These are phyloP conservation scores for Asterionellopsis glacialis DNA, from an alignment of 108 stramenopile species.

Conservation along the genomic window DNA sequence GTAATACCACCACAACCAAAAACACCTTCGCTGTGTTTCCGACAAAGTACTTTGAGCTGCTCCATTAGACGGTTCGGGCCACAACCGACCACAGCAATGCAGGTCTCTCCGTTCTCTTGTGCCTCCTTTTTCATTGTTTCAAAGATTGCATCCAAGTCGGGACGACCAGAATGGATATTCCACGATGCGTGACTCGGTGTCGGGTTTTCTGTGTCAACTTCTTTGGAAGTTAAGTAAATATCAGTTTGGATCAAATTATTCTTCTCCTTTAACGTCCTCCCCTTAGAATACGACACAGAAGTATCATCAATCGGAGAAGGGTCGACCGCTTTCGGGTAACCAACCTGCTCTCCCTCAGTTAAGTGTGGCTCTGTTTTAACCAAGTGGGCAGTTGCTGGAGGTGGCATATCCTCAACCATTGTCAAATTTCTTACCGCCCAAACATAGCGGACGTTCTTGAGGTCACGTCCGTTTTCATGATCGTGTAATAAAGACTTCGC, in stretches of 20 bases:
- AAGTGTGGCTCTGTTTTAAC: not conserved
- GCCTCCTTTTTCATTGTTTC: conserved; percentile 25
- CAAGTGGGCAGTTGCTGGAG: not conserved
- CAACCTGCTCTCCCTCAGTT: not conserved
- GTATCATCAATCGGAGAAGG: not conserved
- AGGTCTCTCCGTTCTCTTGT: conserved; percentile 6
- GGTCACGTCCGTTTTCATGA: not conserved
- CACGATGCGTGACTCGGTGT: no score
- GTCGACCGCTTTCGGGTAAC: not conserved
- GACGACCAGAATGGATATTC: conserved; percentile 23
- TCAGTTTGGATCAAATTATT: not conserved
- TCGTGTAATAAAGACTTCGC: conserved; percentile 2
- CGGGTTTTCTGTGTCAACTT: not conserved
- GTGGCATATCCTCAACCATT: conserved; percentile 15
- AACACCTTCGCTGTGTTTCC: conserved; percentile 1
- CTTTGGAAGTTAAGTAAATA: not conserved
- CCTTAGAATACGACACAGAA: not conserved
- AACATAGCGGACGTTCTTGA: not conserved
- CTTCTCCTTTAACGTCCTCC: not conserved
- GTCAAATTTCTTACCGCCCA: conserved; percentile 22
- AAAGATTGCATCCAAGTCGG: conserved; percentile 32
- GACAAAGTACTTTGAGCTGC: conserved; percentile 12
- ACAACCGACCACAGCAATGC: conserved; percentile 37
- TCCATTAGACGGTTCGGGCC: conserved; percentile 22
- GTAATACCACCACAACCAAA: not conserved